Conservation (phyloP, 805 yeast genomes). For the Yarrowia deformans region DNA sequence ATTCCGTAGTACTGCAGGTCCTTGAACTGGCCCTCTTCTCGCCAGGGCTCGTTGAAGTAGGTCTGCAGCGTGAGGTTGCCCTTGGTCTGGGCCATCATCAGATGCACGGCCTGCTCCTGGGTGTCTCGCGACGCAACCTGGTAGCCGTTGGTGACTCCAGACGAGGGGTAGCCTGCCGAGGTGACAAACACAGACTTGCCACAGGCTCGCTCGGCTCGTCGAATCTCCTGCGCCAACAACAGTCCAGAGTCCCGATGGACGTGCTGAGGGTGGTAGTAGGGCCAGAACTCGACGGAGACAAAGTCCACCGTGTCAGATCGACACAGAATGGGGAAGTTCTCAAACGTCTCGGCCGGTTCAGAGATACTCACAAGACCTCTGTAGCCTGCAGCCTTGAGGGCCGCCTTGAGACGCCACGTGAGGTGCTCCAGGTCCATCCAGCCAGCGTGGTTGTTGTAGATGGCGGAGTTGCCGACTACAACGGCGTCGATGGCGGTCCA, state of each 20-base stretch:
- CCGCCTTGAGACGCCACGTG: constrained; percentile 10
- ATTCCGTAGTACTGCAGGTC: constrained; percentile 32
- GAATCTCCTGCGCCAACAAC: background rate
- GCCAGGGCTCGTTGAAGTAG: constrained; percentile 26
- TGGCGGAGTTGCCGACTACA: constrained; percentile 16
- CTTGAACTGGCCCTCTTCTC: constrained; percentile 13
- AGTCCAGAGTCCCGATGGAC: constrained; percentile 11
- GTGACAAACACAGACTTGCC: constrained; percentile 3
- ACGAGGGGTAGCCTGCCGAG: constrained; percentile 7
- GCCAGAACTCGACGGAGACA: constrained; percentile 20
- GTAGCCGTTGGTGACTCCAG: constrained; percentile 7
- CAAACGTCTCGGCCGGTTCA: constrained; percentile 26
- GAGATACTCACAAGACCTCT: background rate
- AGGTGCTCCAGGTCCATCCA: constrained; percentile 26
- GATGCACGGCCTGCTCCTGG: constrained; percentile 12
- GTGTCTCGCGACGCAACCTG: constrained; percentile 12
- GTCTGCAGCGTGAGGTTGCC: constrained; percentile 27
- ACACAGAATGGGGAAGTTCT: constrained; percentile 10
- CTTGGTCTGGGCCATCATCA: constrained; percentile 3
- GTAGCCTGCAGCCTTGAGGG: constrained; percentile 10
- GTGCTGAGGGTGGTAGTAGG: constrained; percentile 11
- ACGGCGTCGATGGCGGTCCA: constrained; percentile 13
- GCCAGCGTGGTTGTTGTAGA: constrained; percentile 19
- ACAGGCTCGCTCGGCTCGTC: constrained; percentile 4
- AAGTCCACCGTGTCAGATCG: constrained; percentile 13